Evolutionary conservation across 2,329 filamentous ascomycete species (phyloP).

Genomic region (Fusarium marasasianum): DNA sequence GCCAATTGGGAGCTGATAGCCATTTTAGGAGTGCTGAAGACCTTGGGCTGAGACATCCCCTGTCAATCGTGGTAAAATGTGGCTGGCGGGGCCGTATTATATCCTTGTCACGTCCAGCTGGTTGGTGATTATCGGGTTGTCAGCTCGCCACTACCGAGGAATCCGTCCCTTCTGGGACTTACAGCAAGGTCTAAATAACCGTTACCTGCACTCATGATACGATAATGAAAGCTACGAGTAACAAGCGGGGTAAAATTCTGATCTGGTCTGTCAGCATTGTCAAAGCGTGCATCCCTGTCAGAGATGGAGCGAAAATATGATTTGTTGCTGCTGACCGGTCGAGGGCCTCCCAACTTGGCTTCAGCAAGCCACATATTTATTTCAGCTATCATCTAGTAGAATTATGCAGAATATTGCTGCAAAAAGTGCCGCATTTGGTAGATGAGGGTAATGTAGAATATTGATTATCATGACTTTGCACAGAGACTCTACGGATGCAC

Average conservation of each 20-base stretch:
- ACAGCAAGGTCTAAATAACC: not conserved
- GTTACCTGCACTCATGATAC: not conserved
- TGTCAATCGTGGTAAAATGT: not conserved
- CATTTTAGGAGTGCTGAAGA: not conserved
- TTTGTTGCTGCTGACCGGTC: not conserved
- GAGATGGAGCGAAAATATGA: not conserved
- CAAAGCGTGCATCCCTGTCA: not conserved
- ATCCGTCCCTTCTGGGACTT: not conserved
- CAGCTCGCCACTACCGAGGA: not conserved
- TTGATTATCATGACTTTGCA: not conserved
- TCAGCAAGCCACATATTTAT: not conserved
- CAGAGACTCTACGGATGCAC: not conserved
- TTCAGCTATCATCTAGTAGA: not conserved
- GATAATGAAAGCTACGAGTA: not conserved
- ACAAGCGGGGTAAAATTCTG: not conserved
- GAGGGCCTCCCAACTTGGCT: not conserved
- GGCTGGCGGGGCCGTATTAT: not conserved
- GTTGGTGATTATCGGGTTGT: not conserved
- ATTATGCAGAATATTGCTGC: fast-evolving
- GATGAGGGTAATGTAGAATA: not conserved
- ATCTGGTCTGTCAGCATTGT: not conserved
- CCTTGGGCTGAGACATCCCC: not conserved
- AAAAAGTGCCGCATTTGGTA: fast-evolving
- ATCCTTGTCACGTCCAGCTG: not conserved
- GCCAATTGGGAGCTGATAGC: not conserved